Conservation (phyloP, 371 early-diverging fungal genomes). For the Phascolomyces articulosus region DNA sequence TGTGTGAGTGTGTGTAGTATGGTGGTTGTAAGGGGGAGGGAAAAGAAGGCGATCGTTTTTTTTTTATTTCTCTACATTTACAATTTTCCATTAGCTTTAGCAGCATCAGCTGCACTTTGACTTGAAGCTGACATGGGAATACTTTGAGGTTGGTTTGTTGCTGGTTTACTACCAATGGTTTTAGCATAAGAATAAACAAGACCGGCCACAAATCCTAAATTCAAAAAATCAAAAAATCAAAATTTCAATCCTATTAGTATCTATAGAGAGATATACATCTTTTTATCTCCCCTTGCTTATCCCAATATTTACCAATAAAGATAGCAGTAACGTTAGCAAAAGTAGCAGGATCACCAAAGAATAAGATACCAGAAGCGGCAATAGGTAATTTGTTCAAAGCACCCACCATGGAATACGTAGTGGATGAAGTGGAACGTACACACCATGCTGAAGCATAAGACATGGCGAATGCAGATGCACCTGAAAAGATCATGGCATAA, state of each 20-base stretch:
- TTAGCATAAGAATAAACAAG: conserved; percentile 83
- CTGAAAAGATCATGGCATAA: conserved; percentile 80
- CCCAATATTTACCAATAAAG: conserved; percentile 52
- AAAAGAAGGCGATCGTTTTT: neutral
- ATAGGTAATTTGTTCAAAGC: conserved; percentile 98
- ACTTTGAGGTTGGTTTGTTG: conserved; percentile 48
- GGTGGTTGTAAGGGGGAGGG: neutral
- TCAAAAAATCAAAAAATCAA: neutral
- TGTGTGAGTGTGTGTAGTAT: neutral
- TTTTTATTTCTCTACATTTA: neutral
- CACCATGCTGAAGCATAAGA: conserved; percentile 95
- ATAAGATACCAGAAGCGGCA: conserved; percentile 93
- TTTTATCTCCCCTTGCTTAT: conserved; percentile 12
- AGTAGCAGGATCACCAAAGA: conserved; percentile 89
- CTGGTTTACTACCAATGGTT: conserved; percentile 16
- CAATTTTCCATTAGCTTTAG: conserved; percentile 32
- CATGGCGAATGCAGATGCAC: conserved; percentile 91
- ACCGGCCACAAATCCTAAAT: conserved; percentile 78
- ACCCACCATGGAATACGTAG: conserved; percentile 99
- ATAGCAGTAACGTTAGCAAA: conserved; percentile 82
- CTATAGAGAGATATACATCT: neutral
- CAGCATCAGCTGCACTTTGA: conserved; percentile 34
- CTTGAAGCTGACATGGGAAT: conserved; percentile 43
- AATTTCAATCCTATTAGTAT: neutral
- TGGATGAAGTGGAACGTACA: conserved; percentile 92